These are phyloP conservation scores for Hypomyces perniciosus DNA, from an alignment of 2,329 filamentous ascomycete genomes.

Conservation along the genomic window DNA sequence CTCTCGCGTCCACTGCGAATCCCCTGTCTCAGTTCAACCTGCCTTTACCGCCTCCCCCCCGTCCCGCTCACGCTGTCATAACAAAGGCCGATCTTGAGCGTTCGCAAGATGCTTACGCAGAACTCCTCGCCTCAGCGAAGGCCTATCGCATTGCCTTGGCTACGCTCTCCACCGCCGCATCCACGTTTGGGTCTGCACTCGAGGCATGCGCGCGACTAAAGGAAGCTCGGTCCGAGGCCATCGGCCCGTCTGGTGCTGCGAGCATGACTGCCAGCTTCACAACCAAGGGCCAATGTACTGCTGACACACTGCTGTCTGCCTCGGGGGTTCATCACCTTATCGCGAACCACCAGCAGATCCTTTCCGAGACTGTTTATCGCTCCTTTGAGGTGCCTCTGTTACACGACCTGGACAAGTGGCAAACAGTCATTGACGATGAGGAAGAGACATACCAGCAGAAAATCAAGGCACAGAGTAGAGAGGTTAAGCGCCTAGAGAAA, in stretches of 20 bases:
- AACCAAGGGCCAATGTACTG: slow-evolving; percentile 49
- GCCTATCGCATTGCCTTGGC: slow-evolving; percentile 58
- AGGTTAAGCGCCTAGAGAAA: slow-evolving; percentile 59
- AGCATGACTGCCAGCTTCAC: slow-evolving; percentile 44
- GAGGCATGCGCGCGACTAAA: slow-evolving; percentile 64
- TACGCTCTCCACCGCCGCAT: slow-evolving; percentile 54
- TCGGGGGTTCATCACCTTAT: slow-evolving; percentile 61
- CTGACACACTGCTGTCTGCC: slow-evolving; percentile 55
- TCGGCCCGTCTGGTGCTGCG: slow-evolving; percentile 33
- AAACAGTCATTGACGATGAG: slow-evolving; percentile 57
- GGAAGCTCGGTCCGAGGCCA: slow-evolving; percentile 56
- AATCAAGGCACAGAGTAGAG: slow-evolving; percentile 48
- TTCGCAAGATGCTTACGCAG: slow-evolving; percentile 57
- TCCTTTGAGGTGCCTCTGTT: slow-evolving; percentile 62
- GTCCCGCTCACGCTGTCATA: slow-evolving; percentile 52
- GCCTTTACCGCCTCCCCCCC: slow-evolving; percentile 55
- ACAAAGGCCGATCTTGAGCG: slow-evolving; percentile 57
- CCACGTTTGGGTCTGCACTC: slow-evolving; percentile 57
- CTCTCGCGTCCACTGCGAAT: slow-evolving; percentile 57
- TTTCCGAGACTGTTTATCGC: slow-evolving; percentile 62
- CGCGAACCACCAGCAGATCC: slow-evolving; percentile 65
- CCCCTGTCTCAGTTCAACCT: slow-evolving; percentile 54
- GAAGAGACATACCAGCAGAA: slow-evolving; percentile 53
- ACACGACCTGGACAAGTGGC: slow-evolving; percentile 64
- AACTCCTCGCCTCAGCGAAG: slow-evolving; percentile 57